These are phyloP conservation scores for Castanea crenata DNA, from an alignment of 306 rosid species.

Conservation along the genomic window DNA sequence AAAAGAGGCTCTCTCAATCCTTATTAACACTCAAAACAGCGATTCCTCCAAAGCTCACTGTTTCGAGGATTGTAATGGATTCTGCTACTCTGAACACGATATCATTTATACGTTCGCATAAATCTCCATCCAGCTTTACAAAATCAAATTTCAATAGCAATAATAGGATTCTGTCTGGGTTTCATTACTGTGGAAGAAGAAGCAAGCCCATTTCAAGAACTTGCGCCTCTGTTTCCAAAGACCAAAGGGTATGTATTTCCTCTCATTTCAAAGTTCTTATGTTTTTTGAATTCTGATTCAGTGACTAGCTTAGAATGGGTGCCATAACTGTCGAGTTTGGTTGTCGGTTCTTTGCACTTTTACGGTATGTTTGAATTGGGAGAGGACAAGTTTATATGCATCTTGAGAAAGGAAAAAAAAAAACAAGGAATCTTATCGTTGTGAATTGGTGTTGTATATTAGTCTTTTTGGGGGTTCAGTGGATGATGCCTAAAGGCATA, in stretches of 20 bases:
- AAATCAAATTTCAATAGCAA: neutral
- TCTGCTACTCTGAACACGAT: slow-evolving; percentile 26
- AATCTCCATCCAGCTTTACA: slow-evolving; percentile 12
- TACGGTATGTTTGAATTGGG: too few relatives aligned
- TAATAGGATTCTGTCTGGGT: neutral
- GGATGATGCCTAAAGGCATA: too few relatives aligned
- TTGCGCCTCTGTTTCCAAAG: slow-evolving; percentile 21
- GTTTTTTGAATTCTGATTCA: too few relatives aligned
- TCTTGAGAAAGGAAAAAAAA: too few relatives aligned
- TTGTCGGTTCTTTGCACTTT: too few relatives aligned
- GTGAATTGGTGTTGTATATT: too few relatives aligned
- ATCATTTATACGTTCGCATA: slow-evolving; percentile 11
- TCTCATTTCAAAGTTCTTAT: neutral
- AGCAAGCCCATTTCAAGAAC: slow-evolving; percentile 21
- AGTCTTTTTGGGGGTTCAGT: too few relatives aligned
- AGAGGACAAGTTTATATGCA: too few relatives aligned
- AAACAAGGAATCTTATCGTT: too few relatives aligned
- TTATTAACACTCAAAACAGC: neutral
- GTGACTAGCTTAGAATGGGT: too few relatives aligned
- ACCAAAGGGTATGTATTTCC: slow-evolving; percentile 11
- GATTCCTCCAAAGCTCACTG: neutral
- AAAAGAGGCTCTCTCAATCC: neutral
- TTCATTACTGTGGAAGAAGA: slow-evolving; percentile 10
- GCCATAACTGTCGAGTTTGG: too few relatives aligned
- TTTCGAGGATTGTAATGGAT: slow-evolving; percentile 20